phyloP scores from a whole-genome alignment of 371 early-diverging fungal genomes.

The Gilbertella persicaria region DNA sequence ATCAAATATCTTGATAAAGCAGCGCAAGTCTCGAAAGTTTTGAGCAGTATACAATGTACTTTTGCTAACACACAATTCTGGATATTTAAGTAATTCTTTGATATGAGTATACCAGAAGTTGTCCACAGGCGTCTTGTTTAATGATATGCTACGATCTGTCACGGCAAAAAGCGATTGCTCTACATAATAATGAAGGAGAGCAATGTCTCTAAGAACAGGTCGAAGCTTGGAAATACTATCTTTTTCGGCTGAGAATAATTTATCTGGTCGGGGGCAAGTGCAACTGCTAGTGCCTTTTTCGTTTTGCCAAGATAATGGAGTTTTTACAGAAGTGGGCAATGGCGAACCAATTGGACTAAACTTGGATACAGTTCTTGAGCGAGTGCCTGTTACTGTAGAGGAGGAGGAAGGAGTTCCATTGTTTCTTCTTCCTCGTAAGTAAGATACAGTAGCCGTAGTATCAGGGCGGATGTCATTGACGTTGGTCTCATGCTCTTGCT shows the following conservation, averaged over 20 bases:
- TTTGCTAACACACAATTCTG: conserved; percentile 17
- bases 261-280: conserved; percentile 32
- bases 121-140: conserved; percentile 38
- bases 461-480: background rate
- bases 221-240: conserved; percentile 27
- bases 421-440: conserved; percentile 1
- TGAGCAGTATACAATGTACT: conserved; percentile 27
- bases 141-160: conserved; percentile 53
- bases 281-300: conserved; percentile 26
- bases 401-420: background rate
- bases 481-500: background rate
- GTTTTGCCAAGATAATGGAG: conserved; percentile 20
- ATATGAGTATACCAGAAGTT: conserved; percentile 38
- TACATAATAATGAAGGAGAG: conserved; percentile 58
- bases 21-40: conserved; percentile 52
- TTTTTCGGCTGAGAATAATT: conserved; percentile 26
- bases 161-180: conserved; percentile 49
- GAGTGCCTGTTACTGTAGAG: background rate
- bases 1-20: conserved; percentile 70
- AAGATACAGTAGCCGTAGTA: background rate
- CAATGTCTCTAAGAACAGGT: conserved; percentile 36
- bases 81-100: conserved; percentile 21
- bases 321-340: background rate
- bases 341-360: conserved; percentile 28
- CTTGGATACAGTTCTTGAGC: conserved; percentile 21